Conservation (phyloP, 1,139 yeast species). For the Suhomyces ambrosiae region DNA sequence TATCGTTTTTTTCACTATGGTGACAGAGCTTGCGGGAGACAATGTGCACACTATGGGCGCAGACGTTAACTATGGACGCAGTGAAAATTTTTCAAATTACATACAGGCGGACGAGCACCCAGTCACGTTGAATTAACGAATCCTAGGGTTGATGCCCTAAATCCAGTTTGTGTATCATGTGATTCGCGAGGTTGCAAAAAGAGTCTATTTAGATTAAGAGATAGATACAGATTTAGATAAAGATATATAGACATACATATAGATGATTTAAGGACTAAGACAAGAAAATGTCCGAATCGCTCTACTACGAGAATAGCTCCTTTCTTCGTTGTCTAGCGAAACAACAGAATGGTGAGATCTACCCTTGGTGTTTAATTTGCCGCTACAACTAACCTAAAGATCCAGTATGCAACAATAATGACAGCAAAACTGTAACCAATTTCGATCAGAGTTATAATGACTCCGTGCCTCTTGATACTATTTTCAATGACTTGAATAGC, state of each 20-base stretch:
- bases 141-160: conserved; percentile 7
- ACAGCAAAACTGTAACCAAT: background rate
- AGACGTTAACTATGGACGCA: conserved; percentile 2
- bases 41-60: conserved; percentile 8
- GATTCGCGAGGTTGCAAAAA: background rate
- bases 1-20: conserved; percentile 13
- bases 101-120: conserved; percentile 1
- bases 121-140: background rate
- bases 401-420: background rate
- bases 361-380: background rate
- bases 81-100: conserved; percentile 8
- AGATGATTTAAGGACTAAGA: too few relatives aligned
- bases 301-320: conserved; percentile 8
- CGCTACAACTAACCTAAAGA: conserved; percentile 1
- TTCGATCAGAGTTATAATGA: conserved; percentile 2
- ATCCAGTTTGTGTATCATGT: too few relatives aligned
- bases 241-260: too few relatives aligned
- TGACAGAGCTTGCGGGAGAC: conserved; percentile 3
- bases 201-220: too few relatives aligned
- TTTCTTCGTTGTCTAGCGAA: conserved; percentile 5
- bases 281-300: conserved; percentile 4
- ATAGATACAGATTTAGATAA: too few relatives aligned
- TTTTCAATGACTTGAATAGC: conserved; percentile 2
- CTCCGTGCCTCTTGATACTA: conserved; percentile 3
- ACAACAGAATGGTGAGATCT: background rate